These are phyloP conservation scores for Pezicula carpinea DNA, from an alignment of 2,329 filamentous ascomycete genomes.

Conservation along the genomic window DNA sequence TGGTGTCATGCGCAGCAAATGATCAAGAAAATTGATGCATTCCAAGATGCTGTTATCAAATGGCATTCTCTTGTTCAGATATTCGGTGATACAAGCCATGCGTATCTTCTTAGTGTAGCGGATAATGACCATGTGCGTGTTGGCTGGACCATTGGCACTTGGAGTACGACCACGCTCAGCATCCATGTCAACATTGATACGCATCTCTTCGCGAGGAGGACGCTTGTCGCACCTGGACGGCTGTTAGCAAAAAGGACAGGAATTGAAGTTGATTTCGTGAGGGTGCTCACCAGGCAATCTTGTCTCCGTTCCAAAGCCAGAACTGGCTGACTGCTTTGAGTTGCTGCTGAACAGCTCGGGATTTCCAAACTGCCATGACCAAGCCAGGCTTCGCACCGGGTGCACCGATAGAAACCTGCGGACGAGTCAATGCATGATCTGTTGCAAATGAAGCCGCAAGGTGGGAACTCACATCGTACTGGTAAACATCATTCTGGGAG, in stretches of 20 bases:
- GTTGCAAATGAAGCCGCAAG: not conserved
- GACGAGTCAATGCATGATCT: constrained; percentile 4
- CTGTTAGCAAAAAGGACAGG: constrained; percentile 4
- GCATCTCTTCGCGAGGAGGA: constrained; percentile 39
- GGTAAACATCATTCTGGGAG: constrained; percentile 60
- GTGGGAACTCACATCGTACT: constrained; percentile 71
- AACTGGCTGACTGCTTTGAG: constrained; percentile 41
- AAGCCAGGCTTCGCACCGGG: constrained; percentile 59
- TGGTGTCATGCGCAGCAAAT: constrained; percentile 78
- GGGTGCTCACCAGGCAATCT: constrained; percentile 70
- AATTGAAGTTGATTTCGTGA: constrained; percentile 1
- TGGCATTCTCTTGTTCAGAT: constrained; percentile 54
- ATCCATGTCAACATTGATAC: constrained; percentile 68
- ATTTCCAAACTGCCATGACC: constrained; percentile 73
- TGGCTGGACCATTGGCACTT: constrained; percentile 16
- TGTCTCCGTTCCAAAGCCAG: constrained; percentile 79
- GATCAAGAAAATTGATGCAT: constrained; percentile 86
- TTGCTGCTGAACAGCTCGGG: constrained; percentile 49
- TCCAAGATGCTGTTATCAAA: constrained; percentile 69
- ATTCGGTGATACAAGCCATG: constrained; percentile 60
- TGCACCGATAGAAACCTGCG: constrained; percentile 61
- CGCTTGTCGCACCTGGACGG: constrained; percentile 29
- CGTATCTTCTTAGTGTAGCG: constrained; percentile 63
- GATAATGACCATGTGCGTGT: constrained; percentile 58
- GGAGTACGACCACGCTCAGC: constrained; percentile 42